Evolutionary conservation across 1,139 yeast species (phyloP), one percentile per base, ranked within the genome.

Genomic region (Pichia sp.): DNA sequence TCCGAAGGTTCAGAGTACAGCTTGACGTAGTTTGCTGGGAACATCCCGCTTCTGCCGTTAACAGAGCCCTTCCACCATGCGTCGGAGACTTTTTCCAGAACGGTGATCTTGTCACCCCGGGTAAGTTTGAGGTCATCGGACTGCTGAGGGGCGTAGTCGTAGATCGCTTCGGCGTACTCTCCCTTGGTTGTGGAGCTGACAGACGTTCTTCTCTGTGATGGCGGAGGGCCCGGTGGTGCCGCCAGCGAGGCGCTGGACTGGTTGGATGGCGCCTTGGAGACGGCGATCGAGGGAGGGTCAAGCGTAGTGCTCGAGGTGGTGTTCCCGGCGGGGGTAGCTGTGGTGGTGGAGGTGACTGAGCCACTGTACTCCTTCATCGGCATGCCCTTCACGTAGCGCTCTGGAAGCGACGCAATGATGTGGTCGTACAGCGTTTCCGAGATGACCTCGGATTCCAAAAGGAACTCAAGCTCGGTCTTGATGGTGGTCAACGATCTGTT

Each of bases 31-130:
- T 90, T 90, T 1, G 95, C 75, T 6, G 99, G 99, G 74, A 93
- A 92, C 64, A 92, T 84, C 30, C 99, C 99, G 8, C 80, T 79
- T 30, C 71, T 69, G 47, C 81, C 80, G 45, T 80, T 78, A 13
- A 75, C 68, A 44, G 70, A 61, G 46, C 99, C 98, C 68, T 82
- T 85, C 90, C 95, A 90, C 98, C 99, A 92, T 68, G 90, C 95
- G 44, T 79, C 78, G 23, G 95, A 88, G 57, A 87, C 77, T 67
- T 82, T 89, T 67, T 90, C 96, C 5, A 81, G 59, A 7, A 93
- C 80, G 43, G 80, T 80, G 53, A 93, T 70, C 64, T 79, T 81
- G 59, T 86, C 93, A 50, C 95, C 97, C 7, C 70, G 70, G 69
- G 84, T 90, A 2, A 53, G 23, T 19, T 15, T 34, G 23, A 55